Conservation (phyloP, 345 rosid species). For the Arabidopsis thaliana region DNA sequence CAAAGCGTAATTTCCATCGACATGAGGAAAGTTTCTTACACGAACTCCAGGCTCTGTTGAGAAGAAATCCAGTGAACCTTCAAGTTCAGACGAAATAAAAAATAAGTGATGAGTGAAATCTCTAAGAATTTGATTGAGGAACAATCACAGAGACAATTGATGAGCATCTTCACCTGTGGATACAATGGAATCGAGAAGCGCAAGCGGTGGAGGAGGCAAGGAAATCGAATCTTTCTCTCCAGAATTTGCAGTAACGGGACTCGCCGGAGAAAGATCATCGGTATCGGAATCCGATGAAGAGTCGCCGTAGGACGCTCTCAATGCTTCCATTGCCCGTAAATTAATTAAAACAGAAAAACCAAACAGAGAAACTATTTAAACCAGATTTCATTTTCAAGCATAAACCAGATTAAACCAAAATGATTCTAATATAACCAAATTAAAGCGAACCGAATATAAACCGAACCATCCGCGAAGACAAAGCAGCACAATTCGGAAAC, state of each 20-base stretch:
- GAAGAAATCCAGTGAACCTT: constrained; percentile 45
- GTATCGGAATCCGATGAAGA: constrained; percentile 63
- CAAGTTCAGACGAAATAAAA: neutral
- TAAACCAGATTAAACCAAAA: neutral
- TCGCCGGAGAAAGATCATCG: constrained; percentile 25
- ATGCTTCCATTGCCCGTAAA: constrained; percentile 60
- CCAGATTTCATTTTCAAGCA: neutral
- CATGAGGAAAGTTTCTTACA: constrained; percentile 83
- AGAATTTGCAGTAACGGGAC: neutral
- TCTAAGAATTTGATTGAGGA: constrained; percentile 13
- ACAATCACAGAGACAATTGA: neutral
- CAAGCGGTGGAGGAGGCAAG: constrained; percentile 81
- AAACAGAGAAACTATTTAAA: neutral
- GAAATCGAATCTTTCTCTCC: constrained; percentile 29
- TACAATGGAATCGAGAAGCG: constrained; percentile 66
- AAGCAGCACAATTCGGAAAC: neutral
- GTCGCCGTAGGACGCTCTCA: constrained; percentile 71
- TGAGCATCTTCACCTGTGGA: constrained; percentile 50
- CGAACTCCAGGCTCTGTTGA: constrained; percentile 54
- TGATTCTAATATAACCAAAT: neutral
- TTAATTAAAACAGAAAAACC: neutral
- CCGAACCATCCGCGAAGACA: neutral
- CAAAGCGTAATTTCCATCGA: constrained; percentile 84
- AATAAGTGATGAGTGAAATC: neutral
- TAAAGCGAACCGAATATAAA: neutral